These are phyloP conservation scores for Platanus orientalis DNA, from an alignment of 164 flowering plant genomes.

Conservation along the genomic window DNA sequence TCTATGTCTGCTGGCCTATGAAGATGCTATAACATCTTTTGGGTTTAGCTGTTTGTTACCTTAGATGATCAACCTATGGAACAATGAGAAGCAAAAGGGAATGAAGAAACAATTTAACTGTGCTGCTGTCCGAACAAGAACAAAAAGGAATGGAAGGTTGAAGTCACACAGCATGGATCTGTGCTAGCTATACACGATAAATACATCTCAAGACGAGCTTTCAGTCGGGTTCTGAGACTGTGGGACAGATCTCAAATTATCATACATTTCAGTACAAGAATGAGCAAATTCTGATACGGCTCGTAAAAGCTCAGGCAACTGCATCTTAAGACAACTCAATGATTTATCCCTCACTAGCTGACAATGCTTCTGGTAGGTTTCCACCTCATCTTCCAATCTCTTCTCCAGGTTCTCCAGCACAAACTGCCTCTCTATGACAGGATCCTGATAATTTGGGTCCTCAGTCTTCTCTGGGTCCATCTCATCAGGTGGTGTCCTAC, in stretches of 20 bases:
- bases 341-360: constrained; percentile 87
- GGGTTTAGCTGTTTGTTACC: no score
- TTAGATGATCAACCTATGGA: no score
- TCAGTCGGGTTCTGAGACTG: constrained; percentile 24
- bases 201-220: constrained; percentile 11
- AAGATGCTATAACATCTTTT: no score
- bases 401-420: constrained; percentile 62
- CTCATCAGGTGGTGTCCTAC: constrained; percentile 37
- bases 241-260: constrained; percentile 38
- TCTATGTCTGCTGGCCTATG: no score
- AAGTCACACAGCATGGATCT: background rate
- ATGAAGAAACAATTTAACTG: background rate
- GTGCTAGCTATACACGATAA: background rate
- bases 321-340: constrained; percentile 54
- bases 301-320: constrained; percentile 79
- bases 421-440: constrained; percentile 46
- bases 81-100: no score
- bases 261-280: constrained; percentile 53
- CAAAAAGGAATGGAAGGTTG: background rate
- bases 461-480: constrained; percentile 47
- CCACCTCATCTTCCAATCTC: constrained; percentile 66
- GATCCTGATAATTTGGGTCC: constrained; percentile 40
- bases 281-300: constrained; percentile 63
- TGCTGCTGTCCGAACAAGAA: background rate
- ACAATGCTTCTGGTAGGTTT: constrained; percentile 58